A percentile compares a stretch with the other conserved stretches of the same genome.
Evolutionary conservation across 495 filamentous ascomycete species (phyloP).

Genomic region (Trichoderma virens): DNA sequence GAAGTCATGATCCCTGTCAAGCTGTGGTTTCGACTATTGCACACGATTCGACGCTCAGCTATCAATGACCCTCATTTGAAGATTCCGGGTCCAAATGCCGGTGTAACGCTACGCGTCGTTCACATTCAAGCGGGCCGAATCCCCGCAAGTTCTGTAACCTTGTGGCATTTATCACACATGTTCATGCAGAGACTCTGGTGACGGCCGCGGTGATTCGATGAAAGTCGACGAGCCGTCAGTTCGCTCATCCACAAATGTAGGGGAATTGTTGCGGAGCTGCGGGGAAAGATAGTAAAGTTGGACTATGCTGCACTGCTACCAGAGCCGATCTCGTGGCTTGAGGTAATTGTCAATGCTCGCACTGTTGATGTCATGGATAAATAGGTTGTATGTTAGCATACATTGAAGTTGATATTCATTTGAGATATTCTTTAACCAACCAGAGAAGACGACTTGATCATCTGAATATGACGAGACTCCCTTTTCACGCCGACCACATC

Average conservation of each 20-base stretch:
- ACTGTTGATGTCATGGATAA: neutral
- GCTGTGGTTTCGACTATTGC: neutral
- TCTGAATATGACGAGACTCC: constrained; percentile 19
- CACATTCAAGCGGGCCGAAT: neutral
- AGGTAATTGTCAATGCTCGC: neutral
- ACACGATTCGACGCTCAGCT: neutral
- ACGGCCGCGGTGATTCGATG: neutral
- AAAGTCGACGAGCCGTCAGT: neutral
- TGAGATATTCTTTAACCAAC: no score
- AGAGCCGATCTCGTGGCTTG: neutral
- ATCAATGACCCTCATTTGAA: no score
- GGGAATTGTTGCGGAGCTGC: neutral
- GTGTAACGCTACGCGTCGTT: neutral
- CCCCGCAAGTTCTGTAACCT: neutral
- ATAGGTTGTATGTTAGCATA: neutral
- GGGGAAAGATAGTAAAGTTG: neutral
- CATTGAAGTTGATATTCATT: no score
- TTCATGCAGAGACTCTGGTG: neutral
- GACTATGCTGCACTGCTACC: no score
- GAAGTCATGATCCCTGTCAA: neutral
- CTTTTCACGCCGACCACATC: constrained; percentile 78
- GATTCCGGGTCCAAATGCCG: neutral
- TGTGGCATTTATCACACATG: neutral
- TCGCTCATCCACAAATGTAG: neutral
- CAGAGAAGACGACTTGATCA: no score